Percentiles rank a stretch among this genome's conserved stretches.
Evolutionary conservation across 2,329 filamentous ascomycete species (phyloP).

Genomic region (Colletotrichum incanum): DNA sequence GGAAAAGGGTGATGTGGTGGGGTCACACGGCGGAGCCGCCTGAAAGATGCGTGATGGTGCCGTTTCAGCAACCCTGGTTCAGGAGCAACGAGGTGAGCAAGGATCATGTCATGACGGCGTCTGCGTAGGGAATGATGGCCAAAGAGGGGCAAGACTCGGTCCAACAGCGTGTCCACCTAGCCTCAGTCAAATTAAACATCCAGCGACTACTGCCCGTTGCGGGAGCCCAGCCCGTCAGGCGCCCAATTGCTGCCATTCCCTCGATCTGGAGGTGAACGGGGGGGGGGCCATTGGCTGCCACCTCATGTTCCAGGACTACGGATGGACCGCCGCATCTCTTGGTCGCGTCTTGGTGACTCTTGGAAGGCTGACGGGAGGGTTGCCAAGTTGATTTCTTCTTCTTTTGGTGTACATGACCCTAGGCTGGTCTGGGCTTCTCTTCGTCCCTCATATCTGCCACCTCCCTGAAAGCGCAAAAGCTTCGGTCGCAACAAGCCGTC

Average conservation of each 20-base stretch:
- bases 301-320: conserved; percentile 31
- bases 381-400: background rate
- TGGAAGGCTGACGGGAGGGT: conserved; percentile 16
- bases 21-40: conserved; percentile 34
- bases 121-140: background rate
- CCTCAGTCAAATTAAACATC: conserved; percentile 41
- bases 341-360: conserved; percentile 11
- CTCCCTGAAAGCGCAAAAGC: conserved; percentile 21
- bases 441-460: background rate
- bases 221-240: conserved; percentile 25
- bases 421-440: conserved; percentile 12
- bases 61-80: conserved; percentile 38
- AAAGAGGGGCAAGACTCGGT: conserved; percentile 20
- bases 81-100: conserved; percentile 22
- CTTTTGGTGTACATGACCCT: background rate
- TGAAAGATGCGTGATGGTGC: conserved; percentile 39
- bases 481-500: conserved; percentile 34
- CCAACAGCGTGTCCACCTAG: conserved; percentile 14
- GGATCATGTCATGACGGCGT: conserved; percentile 30
- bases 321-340: conserved; percentile 28
- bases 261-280: conserved; percentile 4
- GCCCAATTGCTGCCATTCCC: conserved; percentile 37
- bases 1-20: conserved; percentile 10
- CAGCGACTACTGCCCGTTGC: conserved; percentile 31
- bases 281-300: conserved; percentile 23